phyloP scores from a whole-genome alignment of 768 basidiomycete genomes.

The Xanthoconium purpureum region DNA sequence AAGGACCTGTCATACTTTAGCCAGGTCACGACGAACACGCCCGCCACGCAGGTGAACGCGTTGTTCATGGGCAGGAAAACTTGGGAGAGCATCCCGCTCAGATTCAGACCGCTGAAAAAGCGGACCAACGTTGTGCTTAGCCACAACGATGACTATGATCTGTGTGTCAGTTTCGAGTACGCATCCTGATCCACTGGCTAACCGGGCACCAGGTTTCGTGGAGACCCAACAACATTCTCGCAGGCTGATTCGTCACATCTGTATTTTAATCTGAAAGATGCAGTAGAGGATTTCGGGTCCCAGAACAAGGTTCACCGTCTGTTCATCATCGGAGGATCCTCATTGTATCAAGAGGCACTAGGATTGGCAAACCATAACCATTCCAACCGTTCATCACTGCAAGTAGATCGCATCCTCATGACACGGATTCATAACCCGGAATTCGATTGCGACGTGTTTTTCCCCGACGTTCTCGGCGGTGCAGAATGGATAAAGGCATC shows the following conservation, averaged over 20 bases:
- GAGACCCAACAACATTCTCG: constrained; percentile 1
- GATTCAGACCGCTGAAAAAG: constrained; percentile 74
- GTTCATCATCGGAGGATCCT: constrained; percentile 93
- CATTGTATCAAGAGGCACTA: constrained; percentile 73
- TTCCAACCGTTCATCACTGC: constrained; percentile 34
- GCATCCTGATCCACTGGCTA: neutral
- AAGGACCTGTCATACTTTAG: constrained; percentile 93
- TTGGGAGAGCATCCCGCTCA: constrained; percentile 93
- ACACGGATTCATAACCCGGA: constrained; percentile 76
- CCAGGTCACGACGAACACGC: constrained; percentile 64
- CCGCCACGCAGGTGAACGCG: constrained; percentile 57
- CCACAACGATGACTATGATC: constrained; percentile 51
- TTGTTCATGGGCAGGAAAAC: constrained; percentile 96
- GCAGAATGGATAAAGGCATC: constrained; percentile 55
- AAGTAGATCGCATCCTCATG: constrained; percentile 79
- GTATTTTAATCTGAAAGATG: constrained; percentile 17
- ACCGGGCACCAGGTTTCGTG: constrained; percentile 14
- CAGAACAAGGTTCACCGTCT: constrained; percentile 44
- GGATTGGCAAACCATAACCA: constrained; percentile 21
- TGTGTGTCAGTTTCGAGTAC: constrained; percentile 45
- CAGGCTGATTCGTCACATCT: constrained; percentile 30
- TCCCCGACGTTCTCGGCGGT: constrained; percentile 64
- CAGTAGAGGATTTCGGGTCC: constrained; percentile 12
- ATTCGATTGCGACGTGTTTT: constrained; percentile 85
- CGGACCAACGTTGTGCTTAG: constrained; percentile 79